A percentile compares a stretch with the other conserved stretches of the same genome.
Evolutionary conservation across 2,329 filamentous ascomycete species (phyloP).

Genomic region (Colletotrichum theobromicola): DNA sequence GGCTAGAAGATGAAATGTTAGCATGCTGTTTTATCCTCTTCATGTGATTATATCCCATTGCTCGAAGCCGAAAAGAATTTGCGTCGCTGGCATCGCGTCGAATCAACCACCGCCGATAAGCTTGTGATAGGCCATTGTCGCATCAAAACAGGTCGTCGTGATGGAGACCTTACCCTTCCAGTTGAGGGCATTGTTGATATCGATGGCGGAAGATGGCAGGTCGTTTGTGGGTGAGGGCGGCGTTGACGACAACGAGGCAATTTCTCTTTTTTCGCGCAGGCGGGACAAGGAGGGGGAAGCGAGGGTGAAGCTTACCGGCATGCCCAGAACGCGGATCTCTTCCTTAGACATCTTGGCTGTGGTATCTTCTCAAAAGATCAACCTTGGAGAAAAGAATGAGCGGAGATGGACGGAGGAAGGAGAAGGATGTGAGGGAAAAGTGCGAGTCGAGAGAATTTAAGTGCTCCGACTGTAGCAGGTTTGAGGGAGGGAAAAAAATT

Average conservation of each 20-base stretch:
- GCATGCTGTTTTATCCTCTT: constrained; percentile 17
- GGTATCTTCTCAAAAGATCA: constrained; percentile 46
- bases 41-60: neutral
- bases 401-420: constrained; percentile 59
- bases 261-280: constrained; percentile 29
- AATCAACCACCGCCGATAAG: neutral
- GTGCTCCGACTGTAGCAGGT: constrained; percentile 46
- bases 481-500: constrained; percentile 58
- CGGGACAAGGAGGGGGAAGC: constrained; percentile 15
- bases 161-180: neutral
- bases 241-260: constrained; percentile 27
- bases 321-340: constrained; percentile 62
- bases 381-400: constrained; percentile 62
- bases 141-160: neutral
- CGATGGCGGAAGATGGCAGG: neutral
- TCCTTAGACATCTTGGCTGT: constrained; percentile 61
- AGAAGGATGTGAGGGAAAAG: constrained; percentile 47
- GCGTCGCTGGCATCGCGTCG: neutral
- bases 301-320: constrained; percentile 61
- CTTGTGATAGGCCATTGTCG: neutral
- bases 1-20: constrained; percentile 62
- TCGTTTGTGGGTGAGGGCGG: constrained; percentile 22
- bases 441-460: constrained; percentile 26
- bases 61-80: neutral
- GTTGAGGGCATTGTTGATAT: constrained; percentile 3